Base-by-base conservation (phyloP, 805 yeast genomes). In the Yarrowia porcina region DNA sequence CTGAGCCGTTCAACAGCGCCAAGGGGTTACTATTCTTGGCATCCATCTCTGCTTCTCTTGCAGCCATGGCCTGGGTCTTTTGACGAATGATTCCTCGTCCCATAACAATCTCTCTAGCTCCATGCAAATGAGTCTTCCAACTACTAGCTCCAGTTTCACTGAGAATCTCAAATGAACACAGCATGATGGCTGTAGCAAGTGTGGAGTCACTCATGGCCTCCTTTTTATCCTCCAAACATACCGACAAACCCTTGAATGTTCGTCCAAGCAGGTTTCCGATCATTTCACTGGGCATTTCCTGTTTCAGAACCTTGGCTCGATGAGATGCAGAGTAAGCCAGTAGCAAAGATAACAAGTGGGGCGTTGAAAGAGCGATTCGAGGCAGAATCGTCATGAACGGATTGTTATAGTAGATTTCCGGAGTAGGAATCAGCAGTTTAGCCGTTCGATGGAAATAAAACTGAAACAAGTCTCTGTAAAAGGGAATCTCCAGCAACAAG, bases 381-480 rank as follows among this genome's bases (percentile, higher is more conserved):
- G 94, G 93, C 12, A 89, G 72, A 8, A 86, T 75, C 12, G 79
- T 79, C 65, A 80, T 80, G 74, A 87, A 88, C 0, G 96, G 96
- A 67, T 87, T 85, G 15, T 82, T 83, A 20, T 73, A 75, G 68
- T 85, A 85, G 1, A 80, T 68, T 8, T 76, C 70, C 10, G 89
- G 89, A 0, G 88, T 85, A 0, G 92, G 91, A 6, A 86, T 89
- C 18, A 88, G 76, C 25, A 80, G 75, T 36, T 78, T 78, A 1
- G 92, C 82, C 0, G 89, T 87, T 13, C 82, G 81, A 57, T 83
- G 77, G 9, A 83, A 73, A 77, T 82, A 89, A 66, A 85, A 85
- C 65, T 84, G 84, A 73, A 88, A 83, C 20, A 85, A 75, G 61
- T 83, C 85, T 54, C 82, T 75, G 70, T 85, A 86, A 65, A 77